Evolutionary conservation across 2,329 filamentous ascomycete species (phyloP).

Genomic region (Aspergillus spinulosporus): DNA sequence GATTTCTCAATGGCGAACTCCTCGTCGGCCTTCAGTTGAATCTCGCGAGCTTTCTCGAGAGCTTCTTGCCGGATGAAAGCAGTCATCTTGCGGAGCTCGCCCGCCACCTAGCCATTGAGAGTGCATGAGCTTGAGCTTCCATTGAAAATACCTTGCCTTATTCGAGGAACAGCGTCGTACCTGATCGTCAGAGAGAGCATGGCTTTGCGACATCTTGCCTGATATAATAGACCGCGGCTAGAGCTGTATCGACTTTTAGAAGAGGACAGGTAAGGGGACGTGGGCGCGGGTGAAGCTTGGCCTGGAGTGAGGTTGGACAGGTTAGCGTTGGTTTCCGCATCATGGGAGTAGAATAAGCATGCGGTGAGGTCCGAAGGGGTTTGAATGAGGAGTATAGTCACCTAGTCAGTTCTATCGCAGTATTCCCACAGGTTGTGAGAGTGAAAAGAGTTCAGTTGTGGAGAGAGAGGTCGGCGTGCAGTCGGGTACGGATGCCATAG

Average conservation of each 20-base stretch:
- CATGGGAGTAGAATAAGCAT: constrained; percentile 3
- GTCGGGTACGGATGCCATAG: constrained; percentile 1
- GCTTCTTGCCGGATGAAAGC: constrained; percentile 99
- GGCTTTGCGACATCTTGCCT: constrained; percentile 80
- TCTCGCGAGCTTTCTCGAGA: constrained; percentile 93
- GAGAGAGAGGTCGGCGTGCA: background rate
- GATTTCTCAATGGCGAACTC: constrained; percentile 99
- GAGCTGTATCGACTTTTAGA: constrained; percentile 12
- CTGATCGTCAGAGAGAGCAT: constrained; percentile 97
- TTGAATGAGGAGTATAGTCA: constrained; percentile 7
- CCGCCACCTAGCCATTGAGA: constrained; percentile 68
- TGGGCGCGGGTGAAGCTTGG: constrained; percentile 21
- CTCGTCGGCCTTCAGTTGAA: constrained; percentile 97
- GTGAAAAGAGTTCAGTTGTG: background rate
- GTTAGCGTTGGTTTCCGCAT: constrained; percentile 20
- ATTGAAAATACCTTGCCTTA: constrained; percentile 14
- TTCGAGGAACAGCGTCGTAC: constrained; percentile 51
- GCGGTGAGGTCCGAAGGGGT: constrained; percentile 13
- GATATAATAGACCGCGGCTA: constrained; percentile 22
- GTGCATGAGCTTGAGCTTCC: constrained; percentile 20
- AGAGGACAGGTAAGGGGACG: constrained; percentile 18
- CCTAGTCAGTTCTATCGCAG: constrained; percentile 4
- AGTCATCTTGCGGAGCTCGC: constrained; percentile 99
- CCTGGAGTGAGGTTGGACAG: constrained; percentile 22
- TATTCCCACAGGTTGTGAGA: background rate